These are phyloP conservation scores for Stentor roeselii DNA, from an alignment of 73 alveolate species.

Conservation along the genomic window DNA sequence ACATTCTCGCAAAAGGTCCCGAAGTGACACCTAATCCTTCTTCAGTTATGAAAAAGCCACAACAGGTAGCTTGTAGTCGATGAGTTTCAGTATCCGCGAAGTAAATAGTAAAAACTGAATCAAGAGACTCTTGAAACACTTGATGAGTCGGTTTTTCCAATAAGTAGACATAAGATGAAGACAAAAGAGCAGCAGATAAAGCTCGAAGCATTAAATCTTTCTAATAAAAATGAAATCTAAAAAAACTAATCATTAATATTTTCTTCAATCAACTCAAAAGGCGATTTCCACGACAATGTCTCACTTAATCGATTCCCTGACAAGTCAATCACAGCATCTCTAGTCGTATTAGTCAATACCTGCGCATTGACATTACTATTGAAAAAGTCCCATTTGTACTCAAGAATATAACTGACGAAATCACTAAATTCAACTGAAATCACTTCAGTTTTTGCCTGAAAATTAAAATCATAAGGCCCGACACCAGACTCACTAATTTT, in stretches of 20 bases:
- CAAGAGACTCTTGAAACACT: neutral
- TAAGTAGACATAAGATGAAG: too few species aligned
- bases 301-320: too few species aligned
- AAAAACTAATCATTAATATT: too few species aligned
- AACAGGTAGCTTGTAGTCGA: neutral
- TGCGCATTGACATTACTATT: neutral
- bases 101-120: neutral
- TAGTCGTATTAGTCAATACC: too few species aligned
- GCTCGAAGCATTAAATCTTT: too few species aligned
- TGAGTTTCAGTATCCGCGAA: neutral
- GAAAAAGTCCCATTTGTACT: neutral
- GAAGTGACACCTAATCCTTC: neutral
- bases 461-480: conserved; percentile 13
- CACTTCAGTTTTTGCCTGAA: neutral
- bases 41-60: neutral
- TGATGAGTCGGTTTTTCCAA: too few species aligned
- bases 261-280: too few species aligned
- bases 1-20: neutral
- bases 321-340: too few species aligned
- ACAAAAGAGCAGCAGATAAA: too few species aligned
- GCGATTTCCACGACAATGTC: too few species aligned
- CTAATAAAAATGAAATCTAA: too few species aligned
- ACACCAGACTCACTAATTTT: neutral
- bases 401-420: neutral
- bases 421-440: neutral